Evolutionary conservation across 2,329 filamentous ascomycete species (phyloP).

Genomic region (Niveomyces coronatus): DNA sequence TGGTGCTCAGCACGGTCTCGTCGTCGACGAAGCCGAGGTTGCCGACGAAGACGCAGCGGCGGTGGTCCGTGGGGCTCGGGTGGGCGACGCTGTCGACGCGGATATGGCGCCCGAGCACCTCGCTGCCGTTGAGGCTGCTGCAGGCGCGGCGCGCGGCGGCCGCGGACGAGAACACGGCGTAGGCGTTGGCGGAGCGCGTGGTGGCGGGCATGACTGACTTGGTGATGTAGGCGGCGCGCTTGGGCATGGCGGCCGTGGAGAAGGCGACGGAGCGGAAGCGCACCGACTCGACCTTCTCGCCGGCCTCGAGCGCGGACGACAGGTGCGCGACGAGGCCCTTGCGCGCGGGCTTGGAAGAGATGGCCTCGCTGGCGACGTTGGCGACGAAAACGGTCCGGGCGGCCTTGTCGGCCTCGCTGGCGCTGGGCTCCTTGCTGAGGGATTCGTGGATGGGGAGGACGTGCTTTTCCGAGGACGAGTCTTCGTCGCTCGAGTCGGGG

Average conservation of each 20-base stretch:
- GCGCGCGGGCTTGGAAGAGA: constrained; percentile 72
- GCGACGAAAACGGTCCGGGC: constrained; percentile 84
- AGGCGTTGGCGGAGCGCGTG: constrained; percentile 87
- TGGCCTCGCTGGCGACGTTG: constrained; percentile 76
- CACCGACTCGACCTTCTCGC: constrained; percentile 76
- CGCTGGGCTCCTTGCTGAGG: constrained; percentile 41
- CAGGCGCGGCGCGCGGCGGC: constrained; percentile 68
- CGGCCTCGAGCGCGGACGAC: constrained; percentile 56
- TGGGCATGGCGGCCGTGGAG: constrained; percentile 64
- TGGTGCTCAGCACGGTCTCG: constrained; percentile 59
- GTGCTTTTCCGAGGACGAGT: constrained; percentile 30
- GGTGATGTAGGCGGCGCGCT: constrained; percentile 88
- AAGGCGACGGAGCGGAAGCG: constrained; percentile 93
- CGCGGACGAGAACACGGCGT: constrained; percentile 74
- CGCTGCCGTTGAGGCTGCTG: constrained; percentile 68
- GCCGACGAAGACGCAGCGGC: constrained; percentile 89
- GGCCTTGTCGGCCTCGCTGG: constrained; percentile 68
- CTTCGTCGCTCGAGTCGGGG: constrained; percentile 31
- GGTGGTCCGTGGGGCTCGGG: constrained; percentile 70
- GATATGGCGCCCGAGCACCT: constrained; percentile 78
- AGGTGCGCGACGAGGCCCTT: constrained; percentile 70
- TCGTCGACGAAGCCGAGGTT: constrained; percentile 96
- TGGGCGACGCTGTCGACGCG: constrained; percentile 87
- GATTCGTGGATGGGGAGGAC: constrained; percentile 47
- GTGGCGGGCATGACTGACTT: constrained; percentile 86